phyloP scores from a whole-genome alignment of 1,284 basidiomycete species.

The Cryptococcus floricola region DNA sequence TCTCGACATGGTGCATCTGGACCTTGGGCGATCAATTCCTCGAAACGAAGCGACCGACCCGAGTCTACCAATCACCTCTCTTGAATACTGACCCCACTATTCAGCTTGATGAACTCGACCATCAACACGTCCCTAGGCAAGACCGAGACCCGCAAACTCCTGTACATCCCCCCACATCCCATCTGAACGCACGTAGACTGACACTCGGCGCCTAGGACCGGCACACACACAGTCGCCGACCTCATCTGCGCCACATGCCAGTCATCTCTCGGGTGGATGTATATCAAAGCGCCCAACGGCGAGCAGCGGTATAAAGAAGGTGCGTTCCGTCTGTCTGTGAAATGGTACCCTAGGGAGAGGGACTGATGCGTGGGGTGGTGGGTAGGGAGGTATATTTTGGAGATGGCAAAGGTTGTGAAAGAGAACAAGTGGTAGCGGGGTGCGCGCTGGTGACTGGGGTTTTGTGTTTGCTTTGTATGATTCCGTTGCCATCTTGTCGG shows the following conservation, averaged over 20 bases:
- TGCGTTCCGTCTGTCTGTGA: constrained; percentile 11
- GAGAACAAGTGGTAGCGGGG: constrained; percentile 49
- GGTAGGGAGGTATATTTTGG: constrained; percentile 45
- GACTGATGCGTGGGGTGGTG: background rate
- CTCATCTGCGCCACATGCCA: constrained; percentile 42
- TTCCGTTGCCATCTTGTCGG: too few species aligned
- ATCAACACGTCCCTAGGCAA: constrained; percentile 47
- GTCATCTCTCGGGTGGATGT: constrained; percentile 46
- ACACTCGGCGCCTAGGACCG: constrained; percentile 31
- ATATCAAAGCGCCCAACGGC: constrained; percentile 43
- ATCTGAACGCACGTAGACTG: background rate
- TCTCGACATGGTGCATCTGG: too few species aligned
- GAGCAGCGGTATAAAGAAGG: constrained; percentile 50
- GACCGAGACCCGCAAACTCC: constrained; percentile 40
- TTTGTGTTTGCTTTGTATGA: too few species aligned
- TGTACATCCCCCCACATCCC: constrained; percentile 19
- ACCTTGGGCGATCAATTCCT: too few species aligned
- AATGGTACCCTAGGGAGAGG: background rate
- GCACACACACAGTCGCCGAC: constrained; percentile 47
- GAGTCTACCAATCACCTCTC: background rate
- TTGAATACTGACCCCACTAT: background rate
- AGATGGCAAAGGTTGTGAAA: constrained; percentile 52
- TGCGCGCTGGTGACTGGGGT: too few species aligned
- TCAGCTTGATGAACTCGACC: constrained; percentile 47
- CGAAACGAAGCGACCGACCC: background rate